Base-by-base conservation (phyloP, 805 yeast species). In the Spathaspora boniae region DNA sequence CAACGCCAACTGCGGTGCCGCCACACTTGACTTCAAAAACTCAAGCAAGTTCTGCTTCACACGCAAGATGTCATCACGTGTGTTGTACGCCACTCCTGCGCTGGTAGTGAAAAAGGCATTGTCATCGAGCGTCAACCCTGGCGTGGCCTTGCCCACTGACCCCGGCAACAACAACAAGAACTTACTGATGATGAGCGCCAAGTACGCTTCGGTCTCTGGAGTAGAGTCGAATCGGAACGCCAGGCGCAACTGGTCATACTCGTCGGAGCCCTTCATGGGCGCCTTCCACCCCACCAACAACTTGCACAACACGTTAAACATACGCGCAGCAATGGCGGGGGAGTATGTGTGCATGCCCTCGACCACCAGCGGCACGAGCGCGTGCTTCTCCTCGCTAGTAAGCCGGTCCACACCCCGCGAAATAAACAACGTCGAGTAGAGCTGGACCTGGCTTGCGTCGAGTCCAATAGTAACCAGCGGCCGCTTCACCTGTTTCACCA, bases 371-470 rank as follows among this genome's bases (percentile, higher is more conserved):
- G 86, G 82, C 0, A 81, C 49, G 24, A 81, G 50, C 4, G 45
- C 51, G 1, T 46, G 49, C 36, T 69, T 63, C 4, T 64, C 74
- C 4, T 51, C 54, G 1, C 42, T 38, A 2, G 54, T 27, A 34
- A 82, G 45, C 34, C 91, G 60, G 26, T 78, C 81, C 11, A 86
- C 53, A 6, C 86, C 91, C 54, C 75, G 78, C 1, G 89, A 74
- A 0, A 82, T 65, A 43, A 86, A 81, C 26, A 85, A 50, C 37
- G 86, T 62, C 15, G 82, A 72, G 54, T 82, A 83, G 6, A 80
- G 54, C 38, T 77, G 68, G 2, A 82, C 86, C 11, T 70, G 59
- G 0, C 74, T 55, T 6, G 74, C 51, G 43, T 76, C 80, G 3
- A 60, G 50, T 14, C 56, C 65, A 1, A 40, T 33, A 0, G 74